Base-by-base conservation (phyloP, 495 filamentous ascomycete genomes). In the Neurospora discreta region DNA sequence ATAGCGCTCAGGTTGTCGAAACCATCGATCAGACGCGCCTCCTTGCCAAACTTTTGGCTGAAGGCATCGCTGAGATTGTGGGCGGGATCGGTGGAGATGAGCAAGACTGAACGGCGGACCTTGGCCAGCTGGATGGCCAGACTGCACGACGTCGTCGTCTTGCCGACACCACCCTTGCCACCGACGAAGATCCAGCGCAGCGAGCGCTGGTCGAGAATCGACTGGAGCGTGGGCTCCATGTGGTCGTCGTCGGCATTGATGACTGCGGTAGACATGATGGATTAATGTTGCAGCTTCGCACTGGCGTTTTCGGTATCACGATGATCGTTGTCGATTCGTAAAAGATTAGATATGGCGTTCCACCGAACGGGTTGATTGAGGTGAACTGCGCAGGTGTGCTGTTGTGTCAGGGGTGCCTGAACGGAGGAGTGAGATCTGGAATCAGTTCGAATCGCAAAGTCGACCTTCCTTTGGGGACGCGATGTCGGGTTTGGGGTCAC, bases 101-200 rank as follows among this genome's bases (percentile, higher is more conserved):
- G 90, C 52, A 99, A 87, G 65, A 99, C 96, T 65, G 92, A 96
- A 80, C 93, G 92, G 83, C 96, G 93, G 71, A 92, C 93, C 83
- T 92, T 95, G 77, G 95, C 92, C n/a, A 99, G 90, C 81, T 99
- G 95, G 78, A 98, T 98, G 70, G 95, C 95, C 68, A 99, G 90
- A 46, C 93, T 96, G 84, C 96, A 99, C 3, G 94, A 98, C 0
- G 96, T 98, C 18, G 96, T 99, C 15, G 95, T 99, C 86, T 99
- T 99, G 78, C 95, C 95, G n/a, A 99, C 95, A 77, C 95, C 95
- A 75, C 95, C 95, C 86, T 99, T 99, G 71, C 95, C 95, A 77
- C 95, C 95, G 68, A 98, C 96, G 78, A 99, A 99, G 81, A 99
- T 97, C 96, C 96, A 99, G 74, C 95, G 93, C 68, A 99, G 90